phyloP scores from a whole-genome alignment of 192 early-diverging fungal genomes.

The Backusella morwellensis region DNA sequence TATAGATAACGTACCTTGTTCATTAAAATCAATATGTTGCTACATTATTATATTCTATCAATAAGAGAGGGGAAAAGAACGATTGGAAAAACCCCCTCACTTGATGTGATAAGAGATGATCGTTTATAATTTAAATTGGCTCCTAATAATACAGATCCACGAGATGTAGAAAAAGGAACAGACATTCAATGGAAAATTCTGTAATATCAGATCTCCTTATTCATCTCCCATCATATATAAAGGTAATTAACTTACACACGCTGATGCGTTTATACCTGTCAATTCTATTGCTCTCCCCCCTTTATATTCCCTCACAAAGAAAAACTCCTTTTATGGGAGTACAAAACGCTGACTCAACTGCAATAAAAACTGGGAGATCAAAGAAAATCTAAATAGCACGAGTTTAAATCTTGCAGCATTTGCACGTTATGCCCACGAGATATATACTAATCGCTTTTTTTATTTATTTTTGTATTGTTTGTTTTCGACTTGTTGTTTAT shows the following conservation, averaged over 20 bases:
- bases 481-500: background rate
- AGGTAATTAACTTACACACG: slow-evolving; percentile 2
- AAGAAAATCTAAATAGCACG: slow-evolving; percentile 8
- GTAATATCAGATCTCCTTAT: slow-evolving; percentile 5
- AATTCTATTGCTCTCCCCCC: background rate
- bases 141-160: background rate
- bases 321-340: slow-evolving; percentile 1
- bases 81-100: background rate
- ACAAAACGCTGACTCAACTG: background rate
- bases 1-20: background rate
- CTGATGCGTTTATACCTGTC: background rate
- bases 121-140: background rate
- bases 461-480: background rate
- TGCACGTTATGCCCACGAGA: background rate
- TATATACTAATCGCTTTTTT: background rate
- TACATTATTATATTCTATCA: background rate
- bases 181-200: slow-evolving; percentile 8
- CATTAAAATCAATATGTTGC: background rate
- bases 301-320: slow-evolving; percentile 4
- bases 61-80: background rate
- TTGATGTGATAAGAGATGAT: background rate
- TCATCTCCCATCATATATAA: background rate
- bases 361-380: slow-evolving; percentile 6
- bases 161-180: slow-evolving; percentile 5
- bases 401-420: slow-evolving; percentile 4